Percentiles rank a stretch among this genome's conserved stretches.
Conservation (phyloP, 192 early-diverging fungal genomes). For the Rhizophagus sp. region DNA sequence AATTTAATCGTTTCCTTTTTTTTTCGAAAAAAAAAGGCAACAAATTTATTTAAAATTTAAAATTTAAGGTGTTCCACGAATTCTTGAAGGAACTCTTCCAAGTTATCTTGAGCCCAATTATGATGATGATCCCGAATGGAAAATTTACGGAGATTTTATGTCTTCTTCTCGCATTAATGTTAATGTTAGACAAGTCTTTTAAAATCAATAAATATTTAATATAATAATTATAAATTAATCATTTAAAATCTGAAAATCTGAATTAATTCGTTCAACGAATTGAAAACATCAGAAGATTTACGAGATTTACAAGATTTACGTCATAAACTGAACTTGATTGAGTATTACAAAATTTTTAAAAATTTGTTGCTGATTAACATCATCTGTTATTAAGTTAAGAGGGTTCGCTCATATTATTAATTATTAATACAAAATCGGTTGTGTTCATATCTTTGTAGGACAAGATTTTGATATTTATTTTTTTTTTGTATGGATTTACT, state of each 20-base stretch:
- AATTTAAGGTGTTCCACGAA: constrained; percentile 65
- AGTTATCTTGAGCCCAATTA: constrained; percentile 50
- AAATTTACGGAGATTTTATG: constrained; percentile 69
- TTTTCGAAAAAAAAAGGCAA: not conserved
- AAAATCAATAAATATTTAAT: not conserved
- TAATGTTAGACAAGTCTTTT: constrained; percentile 86
- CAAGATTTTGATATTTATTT: not conserved
- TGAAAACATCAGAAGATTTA: too few species aligned
- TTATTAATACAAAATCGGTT: too few species aligned
- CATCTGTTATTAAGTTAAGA: too few species aligned
- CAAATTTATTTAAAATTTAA: not conserved
- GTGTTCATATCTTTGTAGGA: too few species aligned
- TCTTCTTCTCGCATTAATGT: constrained; percentile 78
- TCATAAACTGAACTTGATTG: too few species aligned
- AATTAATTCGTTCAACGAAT: too few species aligned
- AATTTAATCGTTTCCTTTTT: not conserved
- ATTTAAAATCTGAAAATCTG: too few species aligned
- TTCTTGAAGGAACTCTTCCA: constrained; percentile 75
- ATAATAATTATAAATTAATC: too few species aligned
- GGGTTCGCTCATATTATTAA: too few species aligned
- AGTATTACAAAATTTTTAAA: too few species aligned
- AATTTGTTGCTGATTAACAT: too few species aligned
- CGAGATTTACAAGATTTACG: too few species aligned
- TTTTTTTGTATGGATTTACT: not conserved
- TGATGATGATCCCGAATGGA: constrained; percentile 59